phyloP scores from a whole-genome alignment of 1,284 basidiomycete genomes.

The Fistulinella cinereoalba region DNA sequence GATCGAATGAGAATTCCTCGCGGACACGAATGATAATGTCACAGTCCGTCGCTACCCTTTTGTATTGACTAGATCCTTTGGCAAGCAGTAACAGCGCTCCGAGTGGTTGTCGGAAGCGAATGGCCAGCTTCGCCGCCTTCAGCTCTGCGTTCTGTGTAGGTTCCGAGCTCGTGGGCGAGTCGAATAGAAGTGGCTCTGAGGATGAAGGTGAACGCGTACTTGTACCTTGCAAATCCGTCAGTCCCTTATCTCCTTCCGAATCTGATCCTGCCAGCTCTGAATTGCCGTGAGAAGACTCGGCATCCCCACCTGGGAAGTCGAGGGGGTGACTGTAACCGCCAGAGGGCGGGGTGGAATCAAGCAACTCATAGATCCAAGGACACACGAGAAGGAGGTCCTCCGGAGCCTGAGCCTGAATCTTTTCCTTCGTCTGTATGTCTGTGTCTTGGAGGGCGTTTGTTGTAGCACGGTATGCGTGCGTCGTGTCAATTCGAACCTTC shows the following conservation, averaged over 20 bases:
- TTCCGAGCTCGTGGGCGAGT: neutral
- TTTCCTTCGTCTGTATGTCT: neutral
- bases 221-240: neutral
- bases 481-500: too few relatives aligned
- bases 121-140: conserved; percentile 1
- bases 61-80: conserved; percentile 7
- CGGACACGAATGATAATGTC: conserved; percentile 13
- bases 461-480: neutral
- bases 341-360: neutral
- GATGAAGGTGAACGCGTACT: neutral
- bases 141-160: neutral
- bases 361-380: conserved; percentile 20
- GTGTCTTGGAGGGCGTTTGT: neutral
- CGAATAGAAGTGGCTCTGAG: neutral
- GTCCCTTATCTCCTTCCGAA: neutral
- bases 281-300: neutral
- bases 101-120: conserved; percentile 13
- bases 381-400: conserved; percentile 15
- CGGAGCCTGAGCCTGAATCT: neutral
- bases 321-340: neutral
- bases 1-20: neutral
- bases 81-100: conserved; percentile 15
- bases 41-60: conserved; percentile 15
- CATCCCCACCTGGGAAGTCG: neutral
- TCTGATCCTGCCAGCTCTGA: conserved; percentile 1